phyloP scores from a whole-genome alignment of 352 stramenopile species.

The Phytophthora kernoviae region DNA sequence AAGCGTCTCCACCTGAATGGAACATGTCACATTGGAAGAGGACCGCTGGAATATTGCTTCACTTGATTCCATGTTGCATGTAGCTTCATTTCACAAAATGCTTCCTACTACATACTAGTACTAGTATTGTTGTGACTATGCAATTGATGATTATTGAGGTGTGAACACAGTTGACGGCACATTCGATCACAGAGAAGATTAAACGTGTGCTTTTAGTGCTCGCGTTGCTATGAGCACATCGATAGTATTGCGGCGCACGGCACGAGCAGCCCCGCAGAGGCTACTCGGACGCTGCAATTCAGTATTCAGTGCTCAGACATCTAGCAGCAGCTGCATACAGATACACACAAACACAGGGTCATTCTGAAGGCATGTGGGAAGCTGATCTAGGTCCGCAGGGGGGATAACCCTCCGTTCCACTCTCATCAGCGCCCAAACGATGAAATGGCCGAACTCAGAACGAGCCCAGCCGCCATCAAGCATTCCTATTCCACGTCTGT shows the following conservation, averaged over 20 bases:
- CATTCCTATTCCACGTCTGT: slow-evolving; percentile 83
- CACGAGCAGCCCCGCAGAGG: slow-evolving; percentile 10
- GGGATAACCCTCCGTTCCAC: slow-evolving; percentile 52
- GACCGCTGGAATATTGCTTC: too few species aligned
- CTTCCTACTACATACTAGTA: too few species aligned
- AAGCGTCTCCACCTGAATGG: too few species aligned
- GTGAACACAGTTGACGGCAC: slow-evolving; percentile 88
- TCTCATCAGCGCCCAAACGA: slow-evolving; percentile 80
- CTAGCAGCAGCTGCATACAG: neutral
- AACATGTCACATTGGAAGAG: too few species aligned
- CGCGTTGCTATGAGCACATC: slow-evolving; percentile 80
- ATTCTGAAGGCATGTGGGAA: slow-evolving; percentile 59
- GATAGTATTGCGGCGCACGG: slow-evolving; percentile 82
- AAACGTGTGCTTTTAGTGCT: slow-evolving; percentile 90
- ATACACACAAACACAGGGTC: slow-evolving; percentile 1
- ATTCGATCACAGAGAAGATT: slow-evolving; percentile 71
- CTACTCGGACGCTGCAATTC: slow-evolving; percentile 65
- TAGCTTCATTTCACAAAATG: too few species aligned
- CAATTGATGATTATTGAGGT: slow-evolving; percentile 21
- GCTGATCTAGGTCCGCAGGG: slow-evolving; percentile 72
- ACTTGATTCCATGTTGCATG: too few species aligned
- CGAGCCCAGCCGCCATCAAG: slow-evolving; percentile 60
- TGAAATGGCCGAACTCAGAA: slow-evolving; percentile 69
- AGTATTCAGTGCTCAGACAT: slow-evolving; percentile 66
- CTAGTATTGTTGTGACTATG: neutral